These are phyloP conservation scores for Letharia lupina DNA, from an alignment of 495 filamentous ascomycete genomes.

Conservation along the genomic window DNA sequence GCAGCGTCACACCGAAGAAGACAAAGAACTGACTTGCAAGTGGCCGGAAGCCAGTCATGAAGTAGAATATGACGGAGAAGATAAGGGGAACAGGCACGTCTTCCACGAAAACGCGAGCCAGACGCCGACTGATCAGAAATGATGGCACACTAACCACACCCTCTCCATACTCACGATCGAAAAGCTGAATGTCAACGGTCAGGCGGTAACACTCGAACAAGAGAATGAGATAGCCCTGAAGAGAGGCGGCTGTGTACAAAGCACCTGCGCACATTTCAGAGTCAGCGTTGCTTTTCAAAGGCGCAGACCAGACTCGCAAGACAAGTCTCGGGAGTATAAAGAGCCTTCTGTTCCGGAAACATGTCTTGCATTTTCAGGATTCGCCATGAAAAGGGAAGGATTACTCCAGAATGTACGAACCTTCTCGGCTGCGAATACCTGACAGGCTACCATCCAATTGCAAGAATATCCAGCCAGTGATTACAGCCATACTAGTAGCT, in stretches of 20 bases:
- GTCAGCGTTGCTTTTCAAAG: background rate
- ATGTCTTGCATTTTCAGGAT: background rate
- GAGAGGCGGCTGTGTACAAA: too few relatives aligned
- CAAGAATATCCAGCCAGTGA: slow-evolving; percentile 64
- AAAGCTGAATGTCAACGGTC: slow-evolving; percentile 60
- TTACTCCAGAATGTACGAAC: slow-evolving; percentile 30
- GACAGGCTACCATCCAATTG: slow-evolving; percentile 49
- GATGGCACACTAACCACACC: slow-evolving; percentile 58
- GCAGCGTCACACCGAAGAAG: slow-evolving; percentile 54
- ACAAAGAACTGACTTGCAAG: slow-evolving; percentile 55
- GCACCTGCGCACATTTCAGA: background rate
- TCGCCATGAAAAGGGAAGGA: background rate
- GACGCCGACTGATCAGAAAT: slow-evolving; percentile 55
- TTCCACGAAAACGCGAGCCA: slow-evolving; percentile 56
- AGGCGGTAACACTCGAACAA: slow-evolving; percentile 65
- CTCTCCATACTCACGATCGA: slow-evolving; percentile 65
- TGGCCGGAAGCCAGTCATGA: slow-evolving; percentile 62
- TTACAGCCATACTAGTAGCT: slow-evolving; percentile 55
- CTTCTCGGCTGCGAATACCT: slow-evolving; percentile 58
- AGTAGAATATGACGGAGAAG: slow-evolving; percentile 62
- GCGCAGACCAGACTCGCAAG: background rate
- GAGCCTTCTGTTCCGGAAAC: background rate
- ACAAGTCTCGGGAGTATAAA: background rate
- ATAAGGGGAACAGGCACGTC: slow-evolving; percentile 61
- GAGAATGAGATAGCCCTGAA: slow-evolving; percentile 59